Evolutionary conservation across 2,329 filamentous ascomycete species (phyloP).

Genomic region (Fusarium algeriense): DNA sequence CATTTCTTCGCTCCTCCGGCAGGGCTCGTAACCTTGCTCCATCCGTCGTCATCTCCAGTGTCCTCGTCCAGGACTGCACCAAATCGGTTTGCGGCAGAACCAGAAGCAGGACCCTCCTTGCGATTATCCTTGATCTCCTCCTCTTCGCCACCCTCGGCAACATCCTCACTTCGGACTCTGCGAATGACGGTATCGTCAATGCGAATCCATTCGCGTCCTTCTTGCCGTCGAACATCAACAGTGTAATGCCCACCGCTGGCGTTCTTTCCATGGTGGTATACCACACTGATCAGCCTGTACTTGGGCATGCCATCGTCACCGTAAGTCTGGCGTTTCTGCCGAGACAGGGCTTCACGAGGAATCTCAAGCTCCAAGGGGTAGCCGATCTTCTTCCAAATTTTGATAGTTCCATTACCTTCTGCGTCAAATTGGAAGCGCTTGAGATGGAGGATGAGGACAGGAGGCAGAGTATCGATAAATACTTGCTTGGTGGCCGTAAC

Average conservation of each 20-base stretch:
- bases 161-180: conserved; percentile 86
- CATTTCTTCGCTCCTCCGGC: conserved; percentile 77
- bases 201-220: conserved; percentile 95
- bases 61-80: conserved; percentile 77
- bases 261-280: conserved; percentile 98
- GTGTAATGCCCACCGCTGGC: conserved; percentile 97
- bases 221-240: conserved; percentile 94
- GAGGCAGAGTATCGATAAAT: conserved; percentile 90
- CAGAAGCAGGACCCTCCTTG: conserved; percentile 45
- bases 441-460: conserved; percentile 91
- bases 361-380: conserved; percentile 96
- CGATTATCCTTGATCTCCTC: conserved; percentile 74
- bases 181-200: conserved; percentile 94
- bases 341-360: conserved; percentile 87
- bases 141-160: conserved; percentile 86
- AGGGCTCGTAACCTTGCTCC: conserved; percentile 80
- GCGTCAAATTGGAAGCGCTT: conserved; percentile 98
- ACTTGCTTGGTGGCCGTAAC: conserved; percentile 91
- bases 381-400: conserved; percentile 98
- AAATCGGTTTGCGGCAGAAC: conserved; percentile 77
- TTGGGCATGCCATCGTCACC: conserved; percentile 78
- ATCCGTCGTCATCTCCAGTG: conserved; percentile 75
- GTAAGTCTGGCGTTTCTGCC: conserved; percentile 73
- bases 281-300: conserved; percentile 88
- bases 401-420: conserved; percentile 82